These are phyloP conservation scores for Dacryopinax spathularia DNA, from an alignment of 768 basidiomycete genomes.

Conservation along the genomic window DNA sequence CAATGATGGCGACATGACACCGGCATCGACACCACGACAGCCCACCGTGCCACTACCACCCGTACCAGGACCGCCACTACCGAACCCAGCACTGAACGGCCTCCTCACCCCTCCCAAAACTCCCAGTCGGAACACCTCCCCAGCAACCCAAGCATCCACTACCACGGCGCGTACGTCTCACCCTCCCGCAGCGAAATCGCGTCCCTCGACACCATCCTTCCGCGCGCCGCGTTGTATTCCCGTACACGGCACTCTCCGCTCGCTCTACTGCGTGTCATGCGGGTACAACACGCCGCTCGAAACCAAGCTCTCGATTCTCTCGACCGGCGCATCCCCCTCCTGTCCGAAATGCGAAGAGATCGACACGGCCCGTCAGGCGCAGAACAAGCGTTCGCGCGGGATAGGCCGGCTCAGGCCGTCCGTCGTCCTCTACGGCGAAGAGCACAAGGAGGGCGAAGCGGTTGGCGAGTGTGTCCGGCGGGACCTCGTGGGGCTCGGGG, in stretches of 20 bases:
- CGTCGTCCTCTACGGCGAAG: constrained; percentile 83
- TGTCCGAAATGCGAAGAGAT: constrained; percentile 68
- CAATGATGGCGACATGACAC: background rate
- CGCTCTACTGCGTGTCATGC: constrained; percentile 70
- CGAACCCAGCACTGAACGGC: background rate
- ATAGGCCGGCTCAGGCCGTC: constrained; percentile 71
- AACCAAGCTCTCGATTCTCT: constrained; percentile 44
- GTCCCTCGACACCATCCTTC: constrained; percentile 18
- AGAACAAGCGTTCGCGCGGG: constrained; percentile 66
- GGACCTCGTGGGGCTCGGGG: background rate
- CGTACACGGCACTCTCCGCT: constrained; percentile 71
- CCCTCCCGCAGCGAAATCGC: background rate
- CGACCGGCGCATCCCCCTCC: constrained; percentile 46
- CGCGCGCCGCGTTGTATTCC: constrained; percentile 74
- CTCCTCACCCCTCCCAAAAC: background rate
- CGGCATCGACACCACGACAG: background rate
- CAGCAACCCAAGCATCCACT: constrained; percentile 11
- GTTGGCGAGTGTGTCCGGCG: constrained; percentile 43
- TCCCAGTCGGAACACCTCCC: background rate
- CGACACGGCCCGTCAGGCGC: constrained; percentile 52
- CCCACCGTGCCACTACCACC: background rate
- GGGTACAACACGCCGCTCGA: constrained; percentile 54
- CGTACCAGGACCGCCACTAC: background rate
- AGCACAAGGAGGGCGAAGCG: constrained; percentile 71
- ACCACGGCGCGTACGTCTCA: background rate